Percentiles rank a stretch among this genome's conserved stretches.
Conservation (phyloP, 192 early-diverging fungal species). For the Endogone sp. region DNA sequence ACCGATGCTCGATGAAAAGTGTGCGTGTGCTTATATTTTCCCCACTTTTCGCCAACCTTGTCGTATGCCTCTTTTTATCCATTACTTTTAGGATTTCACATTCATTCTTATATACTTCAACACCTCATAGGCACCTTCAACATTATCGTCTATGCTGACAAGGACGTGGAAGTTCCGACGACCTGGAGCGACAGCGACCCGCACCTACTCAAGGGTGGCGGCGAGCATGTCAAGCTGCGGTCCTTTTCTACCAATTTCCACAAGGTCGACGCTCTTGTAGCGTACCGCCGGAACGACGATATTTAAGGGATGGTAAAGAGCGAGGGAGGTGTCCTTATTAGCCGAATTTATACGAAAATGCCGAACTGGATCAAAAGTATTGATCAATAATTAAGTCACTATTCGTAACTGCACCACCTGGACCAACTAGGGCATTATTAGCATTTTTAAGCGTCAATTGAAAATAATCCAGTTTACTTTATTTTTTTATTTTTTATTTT, state of each 20-base stretch:
- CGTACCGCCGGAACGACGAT: slow-evolving; percentile 71
- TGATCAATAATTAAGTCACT: no score
- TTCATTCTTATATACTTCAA: no score
- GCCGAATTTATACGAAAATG: no score
- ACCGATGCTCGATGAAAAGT: slow-evolving; percentile 82
- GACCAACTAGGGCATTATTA: no score
- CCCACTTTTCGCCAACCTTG: neutral
- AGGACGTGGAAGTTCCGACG: slow-evolving; percentile 78
- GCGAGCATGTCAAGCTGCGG: slow-evolving; percentile 80
- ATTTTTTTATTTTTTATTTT: no score
- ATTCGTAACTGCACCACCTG: no score
- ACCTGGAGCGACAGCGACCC: slow-evolving; percentile 85
- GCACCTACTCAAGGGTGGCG: slow-evolving; percentile 70
- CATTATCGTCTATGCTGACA: slow-evolving; percentile 84
- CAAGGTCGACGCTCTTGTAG: slow-evolving; percentile 81
- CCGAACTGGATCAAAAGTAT: no score
- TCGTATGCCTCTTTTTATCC: neutral
- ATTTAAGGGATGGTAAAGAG: slow-evolving; percentile 8
- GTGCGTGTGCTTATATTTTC: slow-evolving; percentile 47
- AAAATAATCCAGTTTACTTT: no score
- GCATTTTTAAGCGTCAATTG: no score
- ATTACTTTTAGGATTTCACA: neutral
- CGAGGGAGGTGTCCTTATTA: no score
- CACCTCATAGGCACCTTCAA: slow-evolving; percentile 92
- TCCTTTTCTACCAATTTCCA: slow-evolving; percentile 84